Evolutionary conservation across 1,139 yeast genomes (phyloP), one percentile per base, ranked within the genome.

Genomic region (Citeromyces hawaiiensis): DNA sequence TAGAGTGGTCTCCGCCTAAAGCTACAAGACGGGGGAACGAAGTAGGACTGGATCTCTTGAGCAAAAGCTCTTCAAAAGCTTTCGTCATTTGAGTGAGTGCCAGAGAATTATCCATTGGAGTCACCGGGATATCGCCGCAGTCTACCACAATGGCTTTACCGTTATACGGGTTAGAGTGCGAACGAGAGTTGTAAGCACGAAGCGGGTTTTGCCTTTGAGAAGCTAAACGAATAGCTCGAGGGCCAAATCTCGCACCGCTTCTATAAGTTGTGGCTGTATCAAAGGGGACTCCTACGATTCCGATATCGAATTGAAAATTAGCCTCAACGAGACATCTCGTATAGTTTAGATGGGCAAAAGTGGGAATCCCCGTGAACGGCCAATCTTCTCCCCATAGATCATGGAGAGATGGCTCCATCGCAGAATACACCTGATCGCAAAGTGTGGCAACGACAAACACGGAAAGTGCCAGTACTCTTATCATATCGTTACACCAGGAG

Each of bases 231-330:
- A 82, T 76, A 3, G 86, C 83, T 39, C 83, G 62, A 3, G 93
- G 93, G 1, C 93, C 93, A 56, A 82, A 82, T 43, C 93, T 61
- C 4, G 93, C 87, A 15, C 91, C 88, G 0, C 85, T 72, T 44
- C 88, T 63, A 53, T 76, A 81, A 2, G 85, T 72, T 0, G 75
- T 75, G 0, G 86, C 87, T 3, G 88, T 80, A 50, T 81, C 91
- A 50, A 81, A 81, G 1, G 91, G 91, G 4, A 78, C 82, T 8
- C 91, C 91, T 44, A 82, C 66, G 17, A 82, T 50, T 1, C 77
- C 93, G 40, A 82, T 67, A 49, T 82, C 93, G 48, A 66, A 81
- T 1, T 59, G 48, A 3, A 56, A 50, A 1, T 64, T 66, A 2
- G 70, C 61, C 38, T 74, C 59, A 7, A 72, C 42, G 29, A 82